Evolutionary conservation across 1,139 yeast species (phyloP).

Genomic region (Hansenula sp.): DNA sequence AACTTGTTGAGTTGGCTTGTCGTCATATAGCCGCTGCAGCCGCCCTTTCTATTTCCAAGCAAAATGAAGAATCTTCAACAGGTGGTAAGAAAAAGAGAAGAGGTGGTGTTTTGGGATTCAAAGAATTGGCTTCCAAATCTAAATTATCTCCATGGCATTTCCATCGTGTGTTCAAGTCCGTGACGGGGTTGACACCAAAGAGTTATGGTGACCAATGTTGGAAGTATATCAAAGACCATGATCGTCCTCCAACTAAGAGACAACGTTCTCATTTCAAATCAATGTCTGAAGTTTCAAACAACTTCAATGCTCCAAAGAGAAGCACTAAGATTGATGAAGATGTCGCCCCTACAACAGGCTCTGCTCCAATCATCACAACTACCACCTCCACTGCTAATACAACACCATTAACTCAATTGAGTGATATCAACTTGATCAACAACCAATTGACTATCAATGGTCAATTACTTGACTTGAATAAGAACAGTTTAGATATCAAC

Average conservation of each 20-base stretch:
- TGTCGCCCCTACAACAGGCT: slow-evolving; percentile 2
- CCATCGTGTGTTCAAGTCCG: slow-evolving; percentile 82
- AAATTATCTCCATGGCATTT: slow-evolving; percentile 92
- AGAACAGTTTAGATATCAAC: slow-evolving; percentile 19
- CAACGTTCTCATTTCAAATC: slow-evolving; percentile 21
- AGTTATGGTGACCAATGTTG: slow-evolving; percentile 87
- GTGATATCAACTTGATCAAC: neutral
- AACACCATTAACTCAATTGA: neutral
- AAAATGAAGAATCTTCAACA: slow-evolving; percentile 21
- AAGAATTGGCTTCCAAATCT: slow-evolving; percentile 82
- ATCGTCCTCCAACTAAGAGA: slow-evolving; percentile 17
- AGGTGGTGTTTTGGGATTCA: slow-evolving; percentile 87
- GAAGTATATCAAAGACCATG: slow-evolving; percentile 50
- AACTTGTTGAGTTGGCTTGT: slow-evolving; percentile 75
- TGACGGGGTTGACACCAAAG: slow-evolving; percentile 83
- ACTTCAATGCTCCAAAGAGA: slow-evolving; percentile 4
- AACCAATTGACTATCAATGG: neutral
- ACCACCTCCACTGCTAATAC: slow-evolving; percentile 2
- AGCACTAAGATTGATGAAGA: neutral
- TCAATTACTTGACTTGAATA: slow-evolving; percentile 9
- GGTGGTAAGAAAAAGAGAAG: slow-evolving; percentile 54
- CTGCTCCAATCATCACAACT: neutral
- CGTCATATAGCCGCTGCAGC: slow-evolving; percentile 84
- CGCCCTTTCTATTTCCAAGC: slow-evolving; percentile 45
- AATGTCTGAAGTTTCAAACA: slow-evolving; percentile 16